Conservation (phyloP, 108 stramenopile genomes). For the Fragilariopsis cylindrus region DNA sequence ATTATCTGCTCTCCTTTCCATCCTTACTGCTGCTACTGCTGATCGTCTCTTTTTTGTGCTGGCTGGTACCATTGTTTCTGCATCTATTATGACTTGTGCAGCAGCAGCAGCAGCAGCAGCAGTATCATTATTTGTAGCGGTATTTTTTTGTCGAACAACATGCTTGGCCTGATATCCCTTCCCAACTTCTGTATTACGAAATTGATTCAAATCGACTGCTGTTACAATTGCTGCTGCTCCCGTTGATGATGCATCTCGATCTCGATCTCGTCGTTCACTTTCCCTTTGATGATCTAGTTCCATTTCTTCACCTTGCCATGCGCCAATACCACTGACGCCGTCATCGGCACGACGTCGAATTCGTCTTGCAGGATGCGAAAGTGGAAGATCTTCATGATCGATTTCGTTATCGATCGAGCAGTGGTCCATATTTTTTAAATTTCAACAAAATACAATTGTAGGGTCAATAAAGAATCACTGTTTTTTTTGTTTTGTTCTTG, state of each 20-base stretch:
- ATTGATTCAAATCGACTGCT: slow-evolving; percentile 78
- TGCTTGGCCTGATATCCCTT: slow-evolving; percentile 83
- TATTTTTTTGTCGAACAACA: slow-evolving; percentile 70
- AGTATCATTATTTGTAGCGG: neutral
- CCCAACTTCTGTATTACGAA: slow-evolving; percentile 78
- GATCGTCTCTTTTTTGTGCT: too few species aligned
- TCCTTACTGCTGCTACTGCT: neutral
- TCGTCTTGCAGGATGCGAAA: slow-evolving; percentile 11
- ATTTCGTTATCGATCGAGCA: neutral
- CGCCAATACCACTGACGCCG: neutral
- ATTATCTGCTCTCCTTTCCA: neutral
- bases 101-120: neutral
- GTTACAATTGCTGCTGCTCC: slow-evolving; percentile 46
- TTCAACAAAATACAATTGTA: too few species aligned
- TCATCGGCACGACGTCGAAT: neutral
- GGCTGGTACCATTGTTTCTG: too few species aligned
- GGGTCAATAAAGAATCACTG: too few species aligned
- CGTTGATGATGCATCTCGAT: neutral
- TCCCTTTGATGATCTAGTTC: slow-evolving; percentile 53
- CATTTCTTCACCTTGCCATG: slow-evolving; percentile 58
- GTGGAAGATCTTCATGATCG: slow-evolving; percentile 7
- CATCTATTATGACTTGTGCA: too few species aligned
- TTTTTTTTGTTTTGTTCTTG: too few species aligned
- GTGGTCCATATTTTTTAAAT: neutral
- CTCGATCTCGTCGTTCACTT: neutral